A percentile compares a stretch with the other conserved stretches of the same genome.
These are phyloP conservation scores for Neofusicoccum cordaticola DNA, from an alignment of 2,329 filamentous ascomycete genomes.

Conservation along the genomic window DNA sequence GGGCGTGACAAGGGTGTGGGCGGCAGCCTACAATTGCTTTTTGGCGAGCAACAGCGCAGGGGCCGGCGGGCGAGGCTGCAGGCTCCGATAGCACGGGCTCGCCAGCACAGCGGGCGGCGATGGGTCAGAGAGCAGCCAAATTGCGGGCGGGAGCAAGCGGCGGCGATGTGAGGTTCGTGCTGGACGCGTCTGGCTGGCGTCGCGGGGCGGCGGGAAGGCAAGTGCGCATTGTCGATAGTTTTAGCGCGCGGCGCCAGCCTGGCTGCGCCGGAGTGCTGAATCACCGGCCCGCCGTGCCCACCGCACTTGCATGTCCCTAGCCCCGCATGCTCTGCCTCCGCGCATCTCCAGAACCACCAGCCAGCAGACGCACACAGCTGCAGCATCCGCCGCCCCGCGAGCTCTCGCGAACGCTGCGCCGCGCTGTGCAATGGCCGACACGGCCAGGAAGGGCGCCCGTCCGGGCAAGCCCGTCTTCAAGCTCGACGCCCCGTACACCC, in stretches of 20 bases:
- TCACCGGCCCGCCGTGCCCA: background rate
- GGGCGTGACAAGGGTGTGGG: conserved; percentile 10
- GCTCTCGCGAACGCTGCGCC: too few species aligned
- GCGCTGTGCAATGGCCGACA: background rate
- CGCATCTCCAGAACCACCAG: too few species aligned
- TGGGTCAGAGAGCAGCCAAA: background rate
- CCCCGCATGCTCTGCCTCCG: too few species aligned
- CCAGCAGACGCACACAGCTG: background rate
- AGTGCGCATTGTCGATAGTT: conserved; percentile 2
- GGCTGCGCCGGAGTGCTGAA: background rate
- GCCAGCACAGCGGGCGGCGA: conserved; percentile 3
- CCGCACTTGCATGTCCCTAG: background rate
- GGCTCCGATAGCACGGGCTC: background rate
- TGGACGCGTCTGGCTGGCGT: conserved; percentile 12
- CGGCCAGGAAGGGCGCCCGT: background rate
- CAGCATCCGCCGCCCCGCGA: background rate
- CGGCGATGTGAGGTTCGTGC: background rate
- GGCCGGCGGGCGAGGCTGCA: background rate
- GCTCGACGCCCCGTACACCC: conserved; percentile 64
- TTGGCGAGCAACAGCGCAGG: conserved; percentile 1
- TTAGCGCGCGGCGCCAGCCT: background rate
- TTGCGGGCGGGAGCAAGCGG: background rate
- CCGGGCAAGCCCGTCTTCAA: conserved; percentile 51
- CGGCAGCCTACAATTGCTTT: conserved; percentile 17
- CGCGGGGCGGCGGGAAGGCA: background rate